Percentiles rank a stretch among this genome's conserved stretches.
phyloP scores from a whole-genome alignment of 805 yeast genomes.

The Hanseniaspora singularis region DNA sequence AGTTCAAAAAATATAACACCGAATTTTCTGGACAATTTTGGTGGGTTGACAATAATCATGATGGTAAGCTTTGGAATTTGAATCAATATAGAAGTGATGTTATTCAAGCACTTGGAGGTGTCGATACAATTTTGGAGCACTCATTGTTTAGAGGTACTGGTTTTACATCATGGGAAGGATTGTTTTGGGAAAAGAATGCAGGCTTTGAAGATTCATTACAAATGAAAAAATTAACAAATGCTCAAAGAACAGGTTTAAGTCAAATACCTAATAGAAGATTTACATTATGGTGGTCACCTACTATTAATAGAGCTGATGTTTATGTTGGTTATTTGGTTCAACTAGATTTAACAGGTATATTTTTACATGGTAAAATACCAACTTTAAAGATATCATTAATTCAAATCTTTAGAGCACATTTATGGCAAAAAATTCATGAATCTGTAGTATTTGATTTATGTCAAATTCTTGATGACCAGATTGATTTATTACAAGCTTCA shows the following conservation, averaged over 20 bases:
- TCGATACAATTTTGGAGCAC: slow-evolving; percentile 89
- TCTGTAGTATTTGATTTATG: slow-evolving; percentile 86
- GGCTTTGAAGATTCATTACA: slow-evolving; percentile 96
- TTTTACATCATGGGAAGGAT: slow-evolving; percentile 95
- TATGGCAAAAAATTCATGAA: slow-evolving; percentile 98
- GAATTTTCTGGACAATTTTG: slow-evolving; percentile 78
- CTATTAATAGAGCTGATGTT: slow-evolving; percentile 93
- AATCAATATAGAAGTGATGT: slow-evolving; percentile 90
- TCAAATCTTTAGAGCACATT: slow-evolving; percentile 93
- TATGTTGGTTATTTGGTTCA: slow-evolving; percentile 96
- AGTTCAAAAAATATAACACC: slow-evolving; percentile 60
- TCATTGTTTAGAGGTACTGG: slow-evolving; percentile 95
- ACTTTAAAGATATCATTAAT: slow-evolving; percentile 88
- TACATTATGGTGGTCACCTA: slow-evolving; percentile 99
- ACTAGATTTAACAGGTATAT: slow-evolving; percentile 89
- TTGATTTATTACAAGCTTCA: slow-evolving; percentile 72
- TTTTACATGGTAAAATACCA: slow-evolving; percentile 94
- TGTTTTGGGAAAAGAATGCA: slow-evolving; percentile 95
- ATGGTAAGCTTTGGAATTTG: slow-evolving; percentile 90
- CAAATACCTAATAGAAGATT: slow-evolving; percentile 96
- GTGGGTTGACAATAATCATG: slow-evolving; percentile 93
- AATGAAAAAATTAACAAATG: slow-evolving; percentile 88
- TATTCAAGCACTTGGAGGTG: slow-evolving; percentile 93
- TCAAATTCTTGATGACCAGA: slow-evolving; percentile 78
- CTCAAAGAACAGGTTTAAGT: slow-evolving; percentile 91